These are phyloP conservation scores for Citrullus mucosospermus DNA, from an alignment of 306 rosid genomes.

Conservation along the genomic window DNA sequence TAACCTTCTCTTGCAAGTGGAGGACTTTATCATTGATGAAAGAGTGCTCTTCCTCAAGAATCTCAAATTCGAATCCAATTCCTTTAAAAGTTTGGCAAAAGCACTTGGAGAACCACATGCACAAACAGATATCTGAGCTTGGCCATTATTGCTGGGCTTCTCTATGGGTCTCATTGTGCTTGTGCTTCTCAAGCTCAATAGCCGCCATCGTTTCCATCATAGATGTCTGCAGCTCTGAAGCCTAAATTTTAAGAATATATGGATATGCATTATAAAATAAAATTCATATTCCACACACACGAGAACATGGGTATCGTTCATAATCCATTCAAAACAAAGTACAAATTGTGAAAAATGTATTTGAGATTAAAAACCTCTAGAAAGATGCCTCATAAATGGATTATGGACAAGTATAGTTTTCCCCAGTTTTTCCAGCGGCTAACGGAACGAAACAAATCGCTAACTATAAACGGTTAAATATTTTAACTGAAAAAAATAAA, in stretches of 20 bases:
- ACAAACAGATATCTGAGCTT: slow-evolving; percentile 26
- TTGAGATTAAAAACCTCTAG: not conserved
- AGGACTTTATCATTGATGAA: slow-evolving; percentile 46
- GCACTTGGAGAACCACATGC: not conserved
- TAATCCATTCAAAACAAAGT: not conserved
- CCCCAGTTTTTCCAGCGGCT: no score
- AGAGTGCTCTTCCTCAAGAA: slow-evolving; percentile 70
- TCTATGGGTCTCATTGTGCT: slow-evolving; percentile 88
- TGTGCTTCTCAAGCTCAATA: slow-evolving; percentile 86
- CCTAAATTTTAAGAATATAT: slow-evolving; percentile 33
- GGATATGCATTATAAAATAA: slow-evolving; percentile 9
- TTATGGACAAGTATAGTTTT: no score
- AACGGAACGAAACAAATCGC: no score
- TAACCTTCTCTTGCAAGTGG: slow-evolving; percentile 55
- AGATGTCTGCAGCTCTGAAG: slow-evolving; percentile 69
- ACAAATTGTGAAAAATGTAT: not conserved
- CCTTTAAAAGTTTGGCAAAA: slow-evolving; percentile 37
- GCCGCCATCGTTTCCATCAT: slow-evolving; percentile 98
- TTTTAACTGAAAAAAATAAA: no score
- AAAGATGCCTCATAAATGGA: not conserved
- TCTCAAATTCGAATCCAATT: slow-evolving; percentile 60
- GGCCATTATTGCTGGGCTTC: slow-evolving; percentile 58
- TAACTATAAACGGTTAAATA: no score
- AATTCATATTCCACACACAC: not conserved
- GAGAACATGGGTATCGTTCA: not conserved